phyloP scores from a whole-genome alignment of 179 eudicot species.

The Amaranthus tricolor region DNA sequence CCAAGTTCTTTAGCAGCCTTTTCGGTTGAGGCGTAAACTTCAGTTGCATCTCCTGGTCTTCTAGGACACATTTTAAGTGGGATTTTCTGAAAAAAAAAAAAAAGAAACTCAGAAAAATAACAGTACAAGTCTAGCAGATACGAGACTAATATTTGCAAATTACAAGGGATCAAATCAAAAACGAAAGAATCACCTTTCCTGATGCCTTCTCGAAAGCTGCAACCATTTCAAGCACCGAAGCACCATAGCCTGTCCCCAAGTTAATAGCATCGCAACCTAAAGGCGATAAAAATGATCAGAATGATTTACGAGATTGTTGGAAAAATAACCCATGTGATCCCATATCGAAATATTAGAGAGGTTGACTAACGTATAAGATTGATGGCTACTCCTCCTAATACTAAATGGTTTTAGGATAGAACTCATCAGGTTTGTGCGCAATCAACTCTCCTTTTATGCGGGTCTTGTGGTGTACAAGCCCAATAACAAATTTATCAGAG shows the following conservation, averaged over 20 bases:
- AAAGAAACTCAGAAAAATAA: too few relatives aligned
- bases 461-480: too few relatives aligned
- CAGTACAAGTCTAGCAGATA: neutral
- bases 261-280: conserved; percentile 79
- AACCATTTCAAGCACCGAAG: conserved; percentile 90
- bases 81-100: conserved; percentile 48
- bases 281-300: neutral
- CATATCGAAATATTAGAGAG: too few relatives aligned
- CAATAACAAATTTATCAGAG: too few relatives aligned
- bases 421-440: too few relatives aligned
- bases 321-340: too few relatives aligned
- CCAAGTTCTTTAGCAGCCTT: conserved; percentile 85
- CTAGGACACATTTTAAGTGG: conserved; percentile 74
- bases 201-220: conserved; percentile 85
- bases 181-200: conserved; percentile 49
- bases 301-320: neutral
- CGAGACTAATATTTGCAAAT: too few relatives aligned
- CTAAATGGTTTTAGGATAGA: too few relatives aligned
- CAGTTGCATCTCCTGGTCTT: conserved; percentile 86
- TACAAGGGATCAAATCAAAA: neutral
- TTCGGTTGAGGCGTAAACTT: conserved; percentile 72
- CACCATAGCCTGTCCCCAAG: conserved; percentile 86
- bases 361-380: too few relatives aligned
- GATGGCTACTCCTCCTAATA: too few relatives aligned
- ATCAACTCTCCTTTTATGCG: too few relatives aligned